Base-by-base conservation (phyloP, 164 flowering plant genomes). In the Paratinospora sagittata region DNA sequence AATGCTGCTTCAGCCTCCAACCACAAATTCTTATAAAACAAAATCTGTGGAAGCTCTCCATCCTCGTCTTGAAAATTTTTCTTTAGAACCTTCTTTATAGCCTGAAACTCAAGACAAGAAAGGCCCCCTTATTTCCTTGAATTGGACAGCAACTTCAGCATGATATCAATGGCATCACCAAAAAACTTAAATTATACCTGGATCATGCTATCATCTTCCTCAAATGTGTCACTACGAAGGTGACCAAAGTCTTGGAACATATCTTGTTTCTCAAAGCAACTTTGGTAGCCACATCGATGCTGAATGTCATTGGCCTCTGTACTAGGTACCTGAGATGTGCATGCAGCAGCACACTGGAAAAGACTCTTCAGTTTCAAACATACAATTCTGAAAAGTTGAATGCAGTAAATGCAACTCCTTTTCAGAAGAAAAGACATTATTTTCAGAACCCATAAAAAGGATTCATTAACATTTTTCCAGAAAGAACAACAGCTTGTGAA, bases 1-100 rank as follows among this genome's bases (percentile, higher is more conserved):
- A 94, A 73, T 67, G 87, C 85, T 75, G 97, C 97, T 85, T 92
- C 97, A 24, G 97, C 90, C 75, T 94, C 95, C 21, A 94, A 89
- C 98, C 98, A 94, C 27, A 92, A 78, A 78, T 84, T 87, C 82
- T 85, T 92, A 71, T 84, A 90, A 45, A 92, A 66, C 27, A 80
- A 79, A 75, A 73, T 67, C 75, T 85, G 84, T 12, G 85, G 83
- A 8, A 78, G 70, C 23, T 67, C 61, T 45, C 79, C 89, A 70
- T 80, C 87, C 41, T 81, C 82, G 2, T 71, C 83, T 49, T 65
- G 66, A 69, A 87, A 80, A 78, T 86, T 86, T 75, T 90, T 87
- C 70, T 61, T 70, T 60, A 91, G 82, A 74, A 81, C 76, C 76
- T 78, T 81, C 79, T 85, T 87, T 43, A 90, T 75, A 68, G 79